Evolutionary conservation across 225 moss, liverwort and hornwort species (phyloP), one percentile per base, ranked within the genome.

Genomic region (Bryoerythrophyllum caledonicum): DNA sequence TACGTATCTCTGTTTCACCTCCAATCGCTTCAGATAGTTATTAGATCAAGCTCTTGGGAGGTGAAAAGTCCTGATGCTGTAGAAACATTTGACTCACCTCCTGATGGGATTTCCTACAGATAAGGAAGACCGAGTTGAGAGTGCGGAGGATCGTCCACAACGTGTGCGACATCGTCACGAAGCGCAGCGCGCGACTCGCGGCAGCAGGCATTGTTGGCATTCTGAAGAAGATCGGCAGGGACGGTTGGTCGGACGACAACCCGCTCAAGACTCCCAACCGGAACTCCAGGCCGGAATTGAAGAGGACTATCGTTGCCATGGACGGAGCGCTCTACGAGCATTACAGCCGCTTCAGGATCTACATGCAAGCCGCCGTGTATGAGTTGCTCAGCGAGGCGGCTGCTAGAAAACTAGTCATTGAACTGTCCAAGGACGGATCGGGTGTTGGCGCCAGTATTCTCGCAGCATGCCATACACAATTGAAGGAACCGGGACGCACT

Each of bases 191-290:
- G 15, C 86, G 91, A 30, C 72, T 93, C 63, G 93, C 91, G 57
- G 93, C 86, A 51, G 89, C 93, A 52, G 91, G 91, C 6, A 83
- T 93, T 30, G 93, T 91, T 20, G 91, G 89, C 43, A 83, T 93
- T 24, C 69, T 91, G 48, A 93, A 90, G 69, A 93, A 93, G 64
- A 93, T 90, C 55, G 90, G 92, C 40, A 84, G 90, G 71, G 90
- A 92, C 79, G 88, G 86, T 27, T 67, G 78, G 54, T 54, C 68
- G 59, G 58, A 74, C 14, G 68, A 49, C 55, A 78, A 81, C 65
- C 86, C 80, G 32, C 80, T 86, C 24, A 80, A 74, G 49, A 80
- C 84, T 61, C 26, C 25, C 30, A 38, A 69, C 26, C 46, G 63
- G 21, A 55, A 62, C 65, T 5, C 23, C 13, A 61, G 51, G 27